A percentile compares a stretch with the other conserved stretches of the same genome.
These are phyloP conservation scores for Colletotrichum agaves DNA, from an alignment of 2,329 filamentous ascomycete species.

Conservation along the genomic window DNA sequence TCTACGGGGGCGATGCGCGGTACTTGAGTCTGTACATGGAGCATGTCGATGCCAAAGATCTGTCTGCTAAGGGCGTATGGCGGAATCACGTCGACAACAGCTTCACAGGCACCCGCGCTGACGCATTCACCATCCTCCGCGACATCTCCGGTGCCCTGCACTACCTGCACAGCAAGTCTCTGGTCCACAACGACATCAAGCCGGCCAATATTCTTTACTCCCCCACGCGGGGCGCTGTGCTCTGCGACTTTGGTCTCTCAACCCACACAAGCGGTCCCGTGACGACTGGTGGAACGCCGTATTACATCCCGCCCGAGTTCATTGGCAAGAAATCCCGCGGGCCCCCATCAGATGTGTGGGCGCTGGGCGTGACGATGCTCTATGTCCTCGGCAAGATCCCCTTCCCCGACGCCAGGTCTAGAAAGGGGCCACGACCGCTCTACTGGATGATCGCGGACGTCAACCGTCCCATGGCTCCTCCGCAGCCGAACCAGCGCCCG, in stretches of 20 bases:
- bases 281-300: slow-evolving; percentile 67
- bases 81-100: slow-evolving; percentile 57
- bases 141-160: slow-evolving; percentile 65
- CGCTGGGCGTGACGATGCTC: slow-evolving; percentile 69
- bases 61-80: slow-evolving; percentile 62
- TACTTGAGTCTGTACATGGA: slow-evolving; percentile 72
- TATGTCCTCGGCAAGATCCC: slow-evolving; percentile 66
- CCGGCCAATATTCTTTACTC: slow-evolving; percentile 71
- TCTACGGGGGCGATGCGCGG: slow-evolving; percentile 69
- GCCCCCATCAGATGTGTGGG: slow-evolving; percentile 68
- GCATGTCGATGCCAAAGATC: slow-evolving; percentile 66
- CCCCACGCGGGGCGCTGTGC: slow-evolving; percentile 65
- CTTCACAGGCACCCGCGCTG: slow-evolving; percentile 60
- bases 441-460: slow-evolving; percentile 70
- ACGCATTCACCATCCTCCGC: slow-evolving; percentile 63
- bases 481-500: slow-evolving; percentile 43
- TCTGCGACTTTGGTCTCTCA: slow-evolving; percentile 70
- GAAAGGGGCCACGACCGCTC: slow-evolving; percentile 55
- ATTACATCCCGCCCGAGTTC: slow-evolving; percentile 71
- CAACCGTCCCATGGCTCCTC: slow-evolving; percentile 53
- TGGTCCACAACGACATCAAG: slow-evolving; percentile 72
- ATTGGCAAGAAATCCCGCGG: slow-evolving; percentile 65
- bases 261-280: slow-evolving; percentile 58
- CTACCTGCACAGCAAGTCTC: slow-evolving; percentile 64
- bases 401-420: slow-evolving; percentile 63